Evolutionary conservation across 1,139 yeast species (phyloP).

Genomic region (Debaryomyces sp.): DNA sequence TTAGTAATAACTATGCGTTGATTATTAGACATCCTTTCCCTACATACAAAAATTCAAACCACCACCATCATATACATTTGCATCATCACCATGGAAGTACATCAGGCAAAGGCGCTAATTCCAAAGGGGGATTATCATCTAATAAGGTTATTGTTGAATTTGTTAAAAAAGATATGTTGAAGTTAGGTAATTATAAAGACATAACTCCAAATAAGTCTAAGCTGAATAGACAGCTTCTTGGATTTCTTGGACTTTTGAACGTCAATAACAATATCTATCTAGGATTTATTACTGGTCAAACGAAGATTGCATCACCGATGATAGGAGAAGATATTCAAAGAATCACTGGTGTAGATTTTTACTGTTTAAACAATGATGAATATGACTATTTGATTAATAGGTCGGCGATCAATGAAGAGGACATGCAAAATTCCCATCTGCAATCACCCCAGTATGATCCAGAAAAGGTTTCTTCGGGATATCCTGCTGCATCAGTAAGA

Average conservation of each 20-base stretch:
- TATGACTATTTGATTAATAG: conserved; percentile 43
- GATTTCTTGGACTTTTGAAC: conserved; percentile 62
- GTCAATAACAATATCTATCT: conserved; percentile 57
- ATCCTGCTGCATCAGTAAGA: conserved; percentile 62
- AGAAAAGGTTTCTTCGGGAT: conserved; percentile 44
- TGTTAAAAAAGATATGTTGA: conserved; percentile 36
- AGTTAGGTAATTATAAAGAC: conserved; percentile 43
- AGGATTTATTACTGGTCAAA: conserved; percentile 58
- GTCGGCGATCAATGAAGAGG: conserved; percentile 26
- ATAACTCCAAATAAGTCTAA: conserved; percentile 34
- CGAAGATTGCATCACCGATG: conserved; percentile 61
- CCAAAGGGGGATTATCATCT: conserved; percentile 8
- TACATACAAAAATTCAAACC: conserved; percentile 28
- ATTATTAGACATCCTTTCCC: conserved; percentile 52
- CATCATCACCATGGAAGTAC: conserved; percentile 3
- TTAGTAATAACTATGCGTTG: conserved; percentile 50
- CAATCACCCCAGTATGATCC: conserved; percentile 12
- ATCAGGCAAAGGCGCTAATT: conserved; percentile 5
- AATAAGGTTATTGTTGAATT: conserved; percentile 56
- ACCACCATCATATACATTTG: conserved; percentile 20
- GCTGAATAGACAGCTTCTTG: conserved; percentile 42
- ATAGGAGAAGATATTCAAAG: conserved; percentile 54
- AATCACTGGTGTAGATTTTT: conserved; percentile 62
- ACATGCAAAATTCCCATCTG: conserved; percentile 17
- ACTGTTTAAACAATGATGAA: conserved; percentile 59